Percentiles rank a stretch among this genome's conserved stretches.
These are phyloP conservation scores for Aphanomyces astaci DNA, from an alignment of 352 stramenopile genomes.

Conservation along the genomic window DNA sequence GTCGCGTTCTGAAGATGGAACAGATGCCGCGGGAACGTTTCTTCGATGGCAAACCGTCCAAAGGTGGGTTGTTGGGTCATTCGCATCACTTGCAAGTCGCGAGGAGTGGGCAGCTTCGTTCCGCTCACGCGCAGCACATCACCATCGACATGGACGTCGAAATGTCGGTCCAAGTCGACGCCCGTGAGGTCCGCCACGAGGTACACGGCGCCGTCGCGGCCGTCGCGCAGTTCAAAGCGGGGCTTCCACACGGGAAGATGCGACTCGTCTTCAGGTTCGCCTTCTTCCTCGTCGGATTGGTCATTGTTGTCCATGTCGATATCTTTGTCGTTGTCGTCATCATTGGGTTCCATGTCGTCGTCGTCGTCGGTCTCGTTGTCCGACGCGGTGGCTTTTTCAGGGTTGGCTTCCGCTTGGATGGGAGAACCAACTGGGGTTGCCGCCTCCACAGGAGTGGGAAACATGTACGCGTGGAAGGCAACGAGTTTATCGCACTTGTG, in stretches of 20 bases:
- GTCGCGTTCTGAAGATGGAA: neutral
- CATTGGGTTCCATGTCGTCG: neutral
- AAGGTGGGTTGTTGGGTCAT: neutral
- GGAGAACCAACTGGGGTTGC: too few relatives aligned
- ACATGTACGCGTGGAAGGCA: neutral
- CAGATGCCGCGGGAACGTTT: neutral
- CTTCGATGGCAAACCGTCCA: neutral
- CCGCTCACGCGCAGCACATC: constrained; percentile 1
- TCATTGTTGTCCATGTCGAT: neutral
- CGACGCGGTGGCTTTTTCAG: neutral
- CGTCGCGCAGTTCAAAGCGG: neutral
- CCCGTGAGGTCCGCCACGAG: constrained; percentile 5
- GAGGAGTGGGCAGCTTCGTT: neutral
- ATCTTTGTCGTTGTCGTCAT: neutral
- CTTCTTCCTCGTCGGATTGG: neutral
- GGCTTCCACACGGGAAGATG: neutral
- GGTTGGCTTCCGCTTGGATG: too few relatives aligned
- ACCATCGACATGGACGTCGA: neutral
- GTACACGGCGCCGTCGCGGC: neutral
- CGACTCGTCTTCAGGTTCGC: neutral
- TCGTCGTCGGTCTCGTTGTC: neutral
- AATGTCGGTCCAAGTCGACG: neutral
- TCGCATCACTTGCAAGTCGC: neutral
- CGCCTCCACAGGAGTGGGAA: neutral
- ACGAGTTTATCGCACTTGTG: neutral